phyloP scores from a whole-genome alignment of 2,329 filamentous ascomycete species.

The Ophiostoma sp. region DNA sequence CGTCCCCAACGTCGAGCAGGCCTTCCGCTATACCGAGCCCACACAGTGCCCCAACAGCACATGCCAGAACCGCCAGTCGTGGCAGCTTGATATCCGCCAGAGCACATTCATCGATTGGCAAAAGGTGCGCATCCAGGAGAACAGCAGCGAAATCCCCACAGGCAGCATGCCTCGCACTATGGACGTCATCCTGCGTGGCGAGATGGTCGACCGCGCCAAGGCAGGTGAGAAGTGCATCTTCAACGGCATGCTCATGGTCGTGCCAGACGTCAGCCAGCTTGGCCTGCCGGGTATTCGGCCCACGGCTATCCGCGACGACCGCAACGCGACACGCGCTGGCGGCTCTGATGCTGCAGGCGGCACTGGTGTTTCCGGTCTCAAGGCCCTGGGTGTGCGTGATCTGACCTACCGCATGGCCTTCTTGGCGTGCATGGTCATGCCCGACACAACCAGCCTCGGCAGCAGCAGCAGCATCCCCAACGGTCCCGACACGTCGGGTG shows the following conservation, averaged over 20 bases:
- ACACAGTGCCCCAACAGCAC: conserved; percentile 86
- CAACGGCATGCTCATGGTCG: conserved; percentile 90
- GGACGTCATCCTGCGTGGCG: conserved; percentile 91
- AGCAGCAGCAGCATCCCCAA: conserved; percentile 53
- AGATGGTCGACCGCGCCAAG: conserved; percentile 96
- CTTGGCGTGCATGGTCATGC: conserved; percentile 90
- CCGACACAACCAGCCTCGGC: conserved; percentile 76
- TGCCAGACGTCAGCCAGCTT: conserved; percentile 93
- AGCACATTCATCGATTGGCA: conserved; percentile 99
- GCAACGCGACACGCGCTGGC: conserved; percentile 45
- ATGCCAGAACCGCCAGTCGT: conserved; percentile 86
- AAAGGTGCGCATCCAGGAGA: conserved; percentile 96
- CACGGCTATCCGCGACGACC: conserved; percentile 77
- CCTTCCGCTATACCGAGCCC: conserved; percentile 94
- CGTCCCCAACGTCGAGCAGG: conserved; percentile 89
- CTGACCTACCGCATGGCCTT: conserved; percentile 96
- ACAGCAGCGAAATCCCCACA: conserved; percentile 95
- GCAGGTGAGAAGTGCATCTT: conserved; percentile 98
- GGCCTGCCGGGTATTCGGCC: conserved; percentile 79
- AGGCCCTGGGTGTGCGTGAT: conserved; percentile 88
- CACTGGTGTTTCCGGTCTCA: conserved; percentile 78
- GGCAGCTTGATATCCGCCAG: conserved; percentile 93
- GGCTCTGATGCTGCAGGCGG: conserved; percentile 73
- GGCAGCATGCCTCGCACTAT: conserved; percentile 98
- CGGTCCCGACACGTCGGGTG: conserved; percentile 56